Conservation (phyloP, 352 stramenopile genomes). For the Phytophthora aleatoria region DNA sequence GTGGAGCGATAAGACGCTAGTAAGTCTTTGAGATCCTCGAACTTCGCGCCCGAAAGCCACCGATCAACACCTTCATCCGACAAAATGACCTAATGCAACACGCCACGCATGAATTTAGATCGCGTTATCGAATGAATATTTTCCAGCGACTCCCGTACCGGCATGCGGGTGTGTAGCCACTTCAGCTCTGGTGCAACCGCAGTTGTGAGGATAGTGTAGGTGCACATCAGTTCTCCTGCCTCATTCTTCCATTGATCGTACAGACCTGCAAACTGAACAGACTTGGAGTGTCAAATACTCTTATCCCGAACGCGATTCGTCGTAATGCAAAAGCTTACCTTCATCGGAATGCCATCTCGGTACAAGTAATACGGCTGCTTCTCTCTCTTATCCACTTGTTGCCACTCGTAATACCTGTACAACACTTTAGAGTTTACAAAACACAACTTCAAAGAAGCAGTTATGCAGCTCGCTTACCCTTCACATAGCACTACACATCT, state of each 20-base stretch:
- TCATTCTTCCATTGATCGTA: slow-evolving; percentile 85
- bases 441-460: not conserved
- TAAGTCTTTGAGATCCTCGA: slow-evolving; percentile 57
- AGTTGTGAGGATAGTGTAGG: slow-evolving; percentile 90
- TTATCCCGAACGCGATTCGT: not conserved
- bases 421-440: slow-evolving; percentile 1
- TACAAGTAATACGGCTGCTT: slow-evolving; percentile 93
- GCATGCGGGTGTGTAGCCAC: slow-evolving; percentile 90
- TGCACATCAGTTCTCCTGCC: slow-evolving; percentile 70
- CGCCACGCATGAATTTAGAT: not conserved
- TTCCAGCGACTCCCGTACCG: slow-evolving; percentile 38
- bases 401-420: slow-evolving; percentile 90
- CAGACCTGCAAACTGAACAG: slow-evolving; percentile 76
- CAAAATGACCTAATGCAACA: slow-evolving; percentile 63
- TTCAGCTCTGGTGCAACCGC: slow-evolving; percentile 60
- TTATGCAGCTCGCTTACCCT: slow-evolving; percentile 38
- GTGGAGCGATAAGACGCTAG: slow-evolving; percentile 50
- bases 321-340: slow-evolving; percentile 37
- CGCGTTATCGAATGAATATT: not conserved
- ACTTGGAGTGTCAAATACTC: not conserved
- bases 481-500: slow-evolving; percentile 87
- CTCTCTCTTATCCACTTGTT: slow-evolving; percentile 83
- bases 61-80: slow-evolving; percentile 55
- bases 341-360: slow-evolving; percentile 46
- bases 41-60: slow-evolving; percentile 74